Conservation (phyloP, 768 basidiomycete species). For the Tremella yokohamensis region DNA sequence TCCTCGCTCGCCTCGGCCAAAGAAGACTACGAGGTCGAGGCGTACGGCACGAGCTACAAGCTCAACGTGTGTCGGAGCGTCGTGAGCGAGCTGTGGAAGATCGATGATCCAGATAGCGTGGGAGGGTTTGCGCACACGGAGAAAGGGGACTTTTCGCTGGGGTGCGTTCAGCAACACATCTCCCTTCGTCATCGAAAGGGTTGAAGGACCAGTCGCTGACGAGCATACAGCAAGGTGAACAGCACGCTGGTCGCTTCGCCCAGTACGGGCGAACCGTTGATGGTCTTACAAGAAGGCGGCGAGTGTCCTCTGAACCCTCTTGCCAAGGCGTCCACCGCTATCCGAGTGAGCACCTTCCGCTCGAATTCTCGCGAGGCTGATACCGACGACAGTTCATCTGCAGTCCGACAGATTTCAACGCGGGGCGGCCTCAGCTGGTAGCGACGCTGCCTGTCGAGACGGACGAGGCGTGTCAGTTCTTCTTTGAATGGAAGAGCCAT, state of each 20-base stretch:
- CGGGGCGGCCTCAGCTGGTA: slow-evolving; percentile 59
- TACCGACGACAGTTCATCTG: slow-evolving; percentile 63
- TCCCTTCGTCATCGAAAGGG: too few relatives aligned
- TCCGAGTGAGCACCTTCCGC: slow-evolving; percentile 48
- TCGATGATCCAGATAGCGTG: slow-evolving; percentile 41
- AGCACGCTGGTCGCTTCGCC: slow-evolving; percentile 60
- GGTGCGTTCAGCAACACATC: slow-evolving; percentile 26
- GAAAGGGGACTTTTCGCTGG: slow-evolving; percentile 46
- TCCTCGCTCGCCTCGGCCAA: slow-evolving; percentile 40
- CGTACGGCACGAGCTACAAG: slow-evolving; percentile 39
- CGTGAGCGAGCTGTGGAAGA: slow-evolving; percentile 42
- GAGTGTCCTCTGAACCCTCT: slow-evolving; percentile 58
- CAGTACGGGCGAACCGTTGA: slow-evolving; percentile 57
- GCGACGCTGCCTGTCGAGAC: slow-evolving; percentile 63
- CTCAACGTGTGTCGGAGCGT: slow-evolving; percentile 48
- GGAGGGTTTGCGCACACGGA: slow-evolving; percentile 37
- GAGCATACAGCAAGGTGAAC: slow-evolving; percentile 60
- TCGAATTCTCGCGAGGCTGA: slow-evolving; percentile 5
- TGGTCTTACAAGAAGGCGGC: slow-evolving; percentile 65
- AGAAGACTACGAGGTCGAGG: slow-evolving; percentile 32
- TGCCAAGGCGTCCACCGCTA: slow-evolving; percentile 62
- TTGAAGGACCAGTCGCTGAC: too few relatives aligned
- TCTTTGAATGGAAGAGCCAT: slow-evolving; percentile 78
- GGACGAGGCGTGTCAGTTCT: slow-evolving; percentile 71
- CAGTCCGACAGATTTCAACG: slow-evolving; percentile 62